These are phyloP conservation scores for Amanita thiersii DNA, from an alignment of 768 basidiomycete genomes.

Conservation along the genomic window DNA sequence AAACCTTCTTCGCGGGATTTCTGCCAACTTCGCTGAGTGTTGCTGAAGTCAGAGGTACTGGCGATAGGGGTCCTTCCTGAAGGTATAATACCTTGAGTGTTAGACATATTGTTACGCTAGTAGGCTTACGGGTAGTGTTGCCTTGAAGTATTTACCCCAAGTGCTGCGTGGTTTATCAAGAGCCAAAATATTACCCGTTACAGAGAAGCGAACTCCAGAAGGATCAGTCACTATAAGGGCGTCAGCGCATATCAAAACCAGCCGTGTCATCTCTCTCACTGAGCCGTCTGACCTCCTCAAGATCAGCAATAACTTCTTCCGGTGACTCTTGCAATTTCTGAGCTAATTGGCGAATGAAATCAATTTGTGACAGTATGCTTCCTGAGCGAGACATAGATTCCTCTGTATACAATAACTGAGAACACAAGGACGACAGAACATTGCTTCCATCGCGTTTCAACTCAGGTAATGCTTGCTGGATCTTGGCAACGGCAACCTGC, in stretches of 20 bases:
- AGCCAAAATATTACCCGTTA: constrained; percentile 77
- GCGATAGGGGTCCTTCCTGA: constrained; percentile 47
- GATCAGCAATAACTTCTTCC: constrained; percentile 58
- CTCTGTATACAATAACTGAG: constrained; percentile 57
- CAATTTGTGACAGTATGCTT: constrained; percentile 64
- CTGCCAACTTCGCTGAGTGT: constrained; percentile 72
- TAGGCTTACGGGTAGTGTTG: constrained; percentile 47
- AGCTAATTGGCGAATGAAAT: constrained; percentile 71
- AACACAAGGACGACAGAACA: constrained; percentile 67
- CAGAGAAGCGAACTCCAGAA: constrained; percentile 77
- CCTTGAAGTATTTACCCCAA: constrained; percentile 65
- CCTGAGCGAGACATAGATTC: constrained; percentile 61
- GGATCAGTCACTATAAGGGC: constrained; percentile 67
- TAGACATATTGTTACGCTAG: too few relatives aligned
- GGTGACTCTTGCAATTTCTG: constrained; percentile 69
- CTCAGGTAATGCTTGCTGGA: constrained; percentile 84
- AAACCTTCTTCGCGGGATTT: constrained; percentile 66
- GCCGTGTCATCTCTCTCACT: constrained; percentile 36
- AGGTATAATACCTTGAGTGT: constrained; percentile 6
- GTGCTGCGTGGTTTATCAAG: constrained; percentile 64
- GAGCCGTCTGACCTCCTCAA: constrained; percentile 63
- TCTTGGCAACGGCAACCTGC: constrained; percentile 78
- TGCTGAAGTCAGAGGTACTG: constrained; percentile 57
- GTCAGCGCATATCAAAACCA: background rate
- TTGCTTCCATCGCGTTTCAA: constrained; percentile 83